Evolutionary conservation across 129 eudicot genomes (phyloP), one percentile per base, ranked within the genome.

Genomic region (Ambrosia artemisiifolia): DNA sequence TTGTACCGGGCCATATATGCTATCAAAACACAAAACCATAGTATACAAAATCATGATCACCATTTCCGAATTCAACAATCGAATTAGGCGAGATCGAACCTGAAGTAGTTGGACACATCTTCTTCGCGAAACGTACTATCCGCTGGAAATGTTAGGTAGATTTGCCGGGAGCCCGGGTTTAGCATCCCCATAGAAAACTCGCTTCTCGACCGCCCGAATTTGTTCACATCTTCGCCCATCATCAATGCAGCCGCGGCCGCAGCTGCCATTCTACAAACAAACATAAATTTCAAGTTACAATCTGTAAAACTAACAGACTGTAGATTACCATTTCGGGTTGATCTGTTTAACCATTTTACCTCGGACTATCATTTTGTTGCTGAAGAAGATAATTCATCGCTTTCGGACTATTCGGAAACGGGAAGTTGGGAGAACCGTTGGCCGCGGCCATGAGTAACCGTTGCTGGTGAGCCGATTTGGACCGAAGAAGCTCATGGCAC

Each of bases 111-210:
- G 72, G 96, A 90, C 13, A 90, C 94, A 69, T 90, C 96, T 62
- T 90, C 94, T 73, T 90, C 95, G 43, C 83, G 77, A 53, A 90
- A 90, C 20, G 94, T 87, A 60, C 96, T 90, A 46, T 87, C 96
- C 1, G 94, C 94, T 7, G 96, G 96, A 78, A 90, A 90, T 46
- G 95, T 90, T 73, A 90, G 76, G 86, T 90, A 90, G 63, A 90
- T 90, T 78, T 90, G 96, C 40, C 96, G 72, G 5, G 91, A 87
- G 16, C 82, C 96, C 1, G 93, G 93, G 53, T 82, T 88, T 34
- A 81, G 51, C 86, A 75, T 87, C 38, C 82, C 91, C 77, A 82
- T 57, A 0, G 85, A 70, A 42, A 88, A 83, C 17, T 88, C 95
- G n/a, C 74, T 81, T 24, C 90, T 74, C 0, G 75, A 59, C 19